Conservation (phyloP, 305 asterid genomes). For the Fraxinus latifolia region DNA sequence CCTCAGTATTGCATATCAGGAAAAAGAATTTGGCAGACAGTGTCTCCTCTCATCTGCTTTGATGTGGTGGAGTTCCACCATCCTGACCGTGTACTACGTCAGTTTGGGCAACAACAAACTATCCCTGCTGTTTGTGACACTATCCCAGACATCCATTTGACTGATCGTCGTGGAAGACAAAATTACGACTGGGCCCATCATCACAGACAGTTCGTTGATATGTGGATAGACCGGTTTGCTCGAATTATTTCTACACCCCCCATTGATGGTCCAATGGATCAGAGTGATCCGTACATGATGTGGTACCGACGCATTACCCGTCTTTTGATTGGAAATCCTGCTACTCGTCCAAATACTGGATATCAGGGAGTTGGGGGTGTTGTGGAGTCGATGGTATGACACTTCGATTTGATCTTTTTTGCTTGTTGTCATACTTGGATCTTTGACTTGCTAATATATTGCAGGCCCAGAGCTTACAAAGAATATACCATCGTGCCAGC, state of each 20-base stretch:
- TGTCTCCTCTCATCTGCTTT: constrained; percentile 72
- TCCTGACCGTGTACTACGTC: constrained; percentile 69
- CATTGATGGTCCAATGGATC: constrained; percentile 39
- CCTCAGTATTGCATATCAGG: constrained; percentile 69
- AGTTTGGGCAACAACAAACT: constrained; percentile 61
- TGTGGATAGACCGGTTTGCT: constrained; percentile 62
- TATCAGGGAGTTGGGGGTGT: constrained; percentile 63
- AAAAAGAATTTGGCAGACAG: constrained; percentile 67
- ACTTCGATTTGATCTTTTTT: constrained; percentile 1
- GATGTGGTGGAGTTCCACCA: constrained; percentile 78
- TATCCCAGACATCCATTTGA: constrained; percentile 61
- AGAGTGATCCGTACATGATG: constrained; percentile 58
- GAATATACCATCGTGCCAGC: constrained; percentile 49
- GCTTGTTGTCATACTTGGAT: constrained; percentile 5
- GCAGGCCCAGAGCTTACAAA: constrained; percentile 61
- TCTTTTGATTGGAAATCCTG: constrained; percentile 71
- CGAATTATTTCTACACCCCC: constrained; percentile 42
- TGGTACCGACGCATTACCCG: constrained; percentile 76
- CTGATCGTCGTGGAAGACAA: constrained; percentile 78
- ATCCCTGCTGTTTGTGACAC: constrained; percentile 69
- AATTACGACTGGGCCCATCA: constrained; percentile 63
- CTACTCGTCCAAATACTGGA: constrained; percentile 54
- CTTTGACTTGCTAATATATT: constrained; percentile 14
- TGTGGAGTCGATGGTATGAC: constrained; percentile 57
- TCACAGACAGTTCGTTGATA: constrained; percentile 59